Percentiles rank a stretch among this genome's conserved stretches.
Evolutionary conservation across 164 flowering plant species (phyloP).

Genomic region (Tinospora cordifolia): DNA sequence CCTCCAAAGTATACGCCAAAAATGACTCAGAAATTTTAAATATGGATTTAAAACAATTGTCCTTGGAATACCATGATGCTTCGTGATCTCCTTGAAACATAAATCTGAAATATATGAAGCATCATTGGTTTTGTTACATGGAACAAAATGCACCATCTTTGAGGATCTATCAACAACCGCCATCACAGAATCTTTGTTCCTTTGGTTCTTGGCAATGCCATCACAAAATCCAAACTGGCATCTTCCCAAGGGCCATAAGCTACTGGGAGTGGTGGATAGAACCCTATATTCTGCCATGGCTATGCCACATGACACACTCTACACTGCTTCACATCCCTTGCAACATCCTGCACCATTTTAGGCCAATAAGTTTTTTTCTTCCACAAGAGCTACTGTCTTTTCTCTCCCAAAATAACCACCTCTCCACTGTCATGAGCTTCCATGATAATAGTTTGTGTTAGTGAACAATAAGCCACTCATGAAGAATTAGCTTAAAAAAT

Average conservation of each 20-base stretch:
- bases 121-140: constrained; percentile 2
- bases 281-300: constrained; percentile 9
- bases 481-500: constrained; percentile 2
- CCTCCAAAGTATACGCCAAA: no score
- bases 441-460: constrained; percentile 2
- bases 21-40: no score
- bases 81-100: no score
- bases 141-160: constrained; percentile 7
- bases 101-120: background rate
- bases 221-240: constrained; percentile 11
- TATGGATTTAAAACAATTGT: no score
- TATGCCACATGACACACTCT: constrained; percentile 10
- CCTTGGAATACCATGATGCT: no score
- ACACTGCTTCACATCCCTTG: constrained; percentile 8
- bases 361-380: constrained; percentile 16
- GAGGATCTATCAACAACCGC: constrained; percentile 8
- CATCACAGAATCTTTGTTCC: constrained; percentile 2
- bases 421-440: constrained; percentile 15
- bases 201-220: constrained; percentile 11
- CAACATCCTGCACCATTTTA: constrained; percentile 1
- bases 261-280: constrained; percentile 11
- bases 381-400: constrained; percentile 15
- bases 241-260: constrained; percentile 15
- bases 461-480: constrained; percentile 8
- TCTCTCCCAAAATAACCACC: constrained; percentile 19